These are phyloP conservation scores for Penicillium hordei DNA, from an alignment of 2,329 filamentous ascomycete species.

Conservation along the genomic window DNA sequence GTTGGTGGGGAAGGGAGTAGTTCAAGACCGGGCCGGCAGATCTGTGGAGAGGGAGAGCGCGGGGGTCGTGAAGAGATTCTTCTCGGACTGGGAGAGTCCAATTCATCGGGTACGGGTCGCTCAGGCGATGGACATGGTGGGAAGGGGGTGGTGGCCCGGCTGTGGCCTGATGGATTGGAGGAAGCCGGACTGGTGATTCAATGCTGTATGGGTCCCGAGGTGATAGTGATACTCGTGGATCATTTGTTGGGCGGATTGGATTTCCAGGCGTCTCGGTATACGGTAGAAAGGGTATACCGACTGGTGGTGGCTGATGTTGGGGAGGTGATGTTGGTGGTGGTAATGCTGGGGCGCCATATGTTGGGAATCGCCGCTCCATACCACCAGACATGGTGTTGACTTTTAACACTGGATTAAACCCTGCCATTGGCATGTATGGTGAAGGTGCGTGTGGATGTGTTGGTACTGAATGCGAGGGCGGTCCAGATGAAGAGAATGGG, in stretches of 20 bases:
- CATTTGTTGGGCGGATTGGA: constrained; percentile 27
- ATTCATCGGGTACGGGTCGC: constrained; percentile 34
- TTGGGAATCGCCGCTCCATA: constrained; percentile 28
- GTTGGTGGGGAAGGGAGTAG: constrained; percentile 27
- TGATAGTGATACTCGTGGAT: constrained; percentile 27
- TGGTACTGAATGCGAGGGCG: constrained; percentile 25
- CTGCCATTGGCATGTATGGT: constrained; percentile 27
- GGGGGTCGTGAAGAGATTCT: constrained; percentile 26
- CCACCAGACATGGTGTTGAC: constrained; percentile 20
- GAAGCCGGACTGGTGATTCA: constrained; percentile 38
- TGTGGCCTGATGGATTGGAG: constrained; percentile 39
- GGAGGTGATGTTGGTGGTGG: constrained; percentile 35
- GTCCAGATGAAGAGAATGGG: constrained; percentile 37
- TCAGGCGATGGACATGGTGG: constrained; percentile 33
- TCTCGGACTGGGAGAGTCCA: constrained; percentile 29
- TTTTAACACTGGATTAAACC: constrained; percentile 30
- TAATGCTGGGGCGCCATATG: constrained; percentile 31
- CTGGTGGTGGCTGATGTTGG: constrained; percentile 32
- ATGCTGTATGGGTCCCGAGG: constrained; percentile 29
- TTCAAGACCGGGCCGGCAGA: constrained; percentile 31
- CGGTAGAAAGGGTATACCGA: constrained; percentile 27
- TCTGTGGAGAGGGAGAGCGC: constrained; percentile 22
- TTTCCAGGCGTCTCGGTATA: constrained; percentile 29
- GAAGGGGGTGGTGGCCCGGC: constrained; percentile 18
- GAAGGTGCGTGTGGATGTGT: constrained; percentile 28